Evolutionary conservation across 129 eudicot species (phyloP), one percentile per base, ranked within the genome.

Genomic region (Solidago caesia): DNA sequence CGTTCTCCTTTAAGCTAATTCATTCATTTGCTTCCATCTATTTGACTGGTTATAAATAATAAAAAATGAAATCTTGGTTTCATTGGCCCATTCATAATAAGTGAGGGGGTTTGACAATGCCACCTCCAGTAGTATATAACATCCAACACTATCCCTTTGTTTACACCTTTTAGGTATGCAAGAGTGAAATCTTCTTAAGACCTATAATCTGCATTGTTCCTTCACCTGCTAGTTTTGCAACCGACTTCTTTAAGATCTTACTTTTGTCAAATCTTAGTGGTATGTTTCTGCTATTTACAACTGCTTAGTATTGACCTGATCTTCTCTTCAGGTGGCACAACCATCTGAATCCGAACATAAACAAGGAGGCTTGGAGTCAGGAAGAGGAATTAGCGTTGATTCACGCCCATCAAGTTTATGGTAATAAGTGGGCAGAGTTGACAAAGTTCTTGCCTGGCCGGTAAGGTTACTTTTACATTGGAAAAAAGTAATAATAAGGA

Each of bases 381-480:
- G 98, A 93, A 71, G 98, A 93, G 79, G 98, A 93, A 76, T 61
- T 93, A 70, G 80, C 90, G 64, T 67, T 93, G 75, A 85, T 93
- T 83, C 91, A 76, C 42, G 92, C 96, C 9, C 98, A 93, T 87
- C 97, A 86, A 78, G 55, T 86, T 64, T 85, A 88, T 69, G 98
- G 98, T 73, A 93, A 93, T 82, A 93, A 87, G 79, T 93, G 98
- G 98, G 98, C 98, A 1, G 98, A 93, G 87, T 78, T 93, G 55
- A 83, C 97, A 42, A 93, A 93, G 70, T 83, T 81, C 81, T 90
- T 93, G 71, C 96, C 96, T 49, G 98, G 98, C 55, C 88, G 98
- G 98, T 93, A 80, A 45, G 64, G 48, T 62, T 65, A 55, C 8
- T 47, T n/a, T 75, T 33, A 4, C 44, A 2, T 53, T 53, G 25